Evolutionary conservation across 257 asterid genomes (phyloP).

Genomic region (Gentiana straminea): DNA sequence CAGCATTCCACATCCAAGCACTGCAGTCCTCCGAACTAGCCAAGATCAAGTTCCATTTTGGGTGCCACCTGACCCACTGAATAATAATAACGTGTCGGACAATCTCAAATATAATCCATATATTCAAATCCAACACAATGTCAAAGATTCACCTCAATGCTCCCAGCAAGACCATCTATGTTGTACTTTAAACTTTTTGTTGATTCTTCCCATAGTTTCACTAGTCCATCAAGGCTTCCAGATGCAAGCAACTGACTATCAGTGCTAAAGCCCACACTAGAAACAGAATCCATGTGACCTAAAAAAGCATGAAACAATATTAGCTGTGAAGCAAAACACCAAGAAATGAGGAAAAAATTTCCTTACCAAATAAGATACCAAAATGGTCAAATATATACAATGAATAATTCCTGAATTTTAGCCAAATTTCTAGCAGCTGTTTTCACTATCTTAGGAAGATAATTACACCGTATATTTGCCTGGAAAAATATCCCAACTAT

Average conservation of each 20-base stretch:
- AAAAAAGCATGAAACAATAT: constrained; percentile 9
- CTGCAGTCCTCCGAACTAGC: constrained; percentile 89
- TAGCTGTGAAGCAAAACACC: no score
- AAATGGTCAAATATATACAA: no score
- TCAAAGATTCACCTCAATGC: constrained; percentile 59
- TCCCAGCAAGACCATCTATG: constrained; percentile 75
- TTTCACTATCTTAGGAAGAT: no score
- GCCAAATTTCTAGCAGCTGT: no score
- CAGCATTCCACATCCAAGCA: constrained; percentile 93
- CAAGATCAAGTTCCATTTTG: constrained; percentile 68
- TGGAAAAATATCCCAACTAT: no score
- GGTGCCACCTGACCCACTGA: constrained; percentile 97
- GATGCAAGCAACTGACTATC: constrained; percentile 87
- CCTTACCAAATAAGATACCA: no score
- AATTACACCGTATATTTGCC: no score
- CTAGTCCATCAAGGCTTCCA: constrained; percentile 77
- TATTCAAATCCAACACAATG: constrained; percentile 12
- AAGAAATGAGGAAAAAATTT: no score
- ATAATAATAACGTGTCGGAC: constrained; percentile 7
- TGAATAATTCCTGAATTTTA: no score
- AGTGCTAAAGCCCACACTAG: constrained; percentile 64
- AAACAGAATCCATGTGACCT: constrained; percentile 80
- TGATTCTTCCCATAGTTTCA: constrained; percentile 66
- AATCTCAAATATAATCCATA: neutral
- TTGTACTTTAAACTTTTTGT: constrained; percentile 47